phyloP scores from a whole-genome alignment of 345 rosid species.

The Populus alba region DNA sequence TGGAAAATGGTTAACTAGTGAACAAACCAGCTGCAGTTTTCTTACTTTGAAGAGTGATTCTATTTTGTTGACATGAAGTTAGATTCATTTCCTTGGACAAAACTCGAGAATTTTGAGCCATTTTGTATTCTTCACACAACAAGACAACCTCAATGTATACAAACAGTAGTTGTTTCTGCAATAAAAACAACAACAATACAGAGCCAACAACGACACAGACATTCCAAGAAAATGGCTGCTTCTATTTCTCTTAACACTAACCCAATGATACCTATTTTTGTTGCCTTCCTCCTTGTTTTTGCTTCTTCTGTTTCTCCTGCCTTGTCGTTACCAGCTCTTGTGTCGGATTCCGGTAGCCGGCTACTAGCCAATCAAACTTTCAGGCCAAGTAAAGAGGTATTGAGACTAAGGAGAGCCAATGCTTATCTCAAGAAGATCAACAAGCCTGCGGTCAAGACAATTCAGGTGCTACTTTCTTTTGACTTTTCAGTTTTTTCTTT shows the following conservation, averaged over 20 bases:
- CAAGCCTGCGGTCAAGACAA: conserved; percentile 34
- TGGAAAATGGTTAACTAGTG: conserved; percentile 36
- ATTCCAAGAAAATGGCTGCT: conserved; percentile 59
- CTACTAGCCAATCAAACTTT: conserved; percentile 23
- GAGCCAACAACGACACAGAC: conserved; percentile 37
- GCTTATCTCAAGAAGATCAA: conserved; percentile 33
- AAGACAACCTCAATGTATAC: conserved; percentile 58
- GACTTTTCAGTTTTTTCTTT: not conserved
- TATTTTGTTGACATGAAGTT: conserved; percentile 45
- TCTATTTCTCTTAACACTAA: conserved; percentile 27
- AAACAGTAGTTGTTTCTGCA: conserved; percentile 28
- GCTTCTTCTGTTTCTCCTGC: conserved; percentile 34
- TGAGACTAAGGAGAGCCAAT: conserved; percentile 19
- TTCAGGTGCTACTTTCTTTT: conserved; percentile 19
- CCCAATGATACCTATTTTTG: conserved; percentile 41
- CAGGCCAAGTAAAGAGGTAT: conserved; percentile 13
- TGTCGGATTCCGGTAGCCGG: conserved; percentile 44
- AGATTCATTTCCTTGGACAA: conserved; percentile 41
- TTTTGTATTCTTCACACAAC: conserved; percentile 27
- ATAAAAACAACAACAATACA: conserved; percentile 38
- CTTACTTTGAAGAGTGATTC: conserved; percentile 8
- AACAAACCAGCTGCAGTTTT: conserved; percentile 14
- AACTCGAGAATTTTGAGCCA: conserved; percentile 18
- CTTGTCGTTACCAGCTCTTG: conserved; percentile 29
- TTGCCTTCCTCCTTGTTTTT: conserved; percentile 42